Conservation (phyloP, 2,329 filamentous ascomycete genomes). For the Venturia pyrina region DNA sequence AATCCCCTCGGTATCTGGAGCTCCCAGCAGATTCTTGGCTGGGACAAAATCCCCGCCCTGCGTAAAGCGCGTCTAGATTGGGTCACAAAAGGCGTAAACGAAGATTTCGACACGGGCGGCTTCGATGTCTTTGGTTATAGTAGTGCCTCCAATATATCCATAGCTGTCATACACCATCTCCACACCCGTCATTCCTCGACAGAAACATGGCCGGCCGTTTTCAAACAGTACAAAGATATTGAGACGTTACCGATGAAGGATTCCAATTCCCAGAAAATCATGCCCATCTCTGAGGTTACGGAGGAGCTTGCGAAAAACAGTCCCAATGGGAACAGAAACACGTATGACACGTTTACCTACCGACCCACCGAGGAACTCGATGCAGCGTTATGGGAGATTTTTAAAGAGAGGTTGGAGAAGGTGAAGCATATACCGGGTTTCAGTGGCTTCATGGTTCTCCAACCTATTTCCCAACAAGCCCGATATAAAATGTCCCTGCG, state of each 20-base stretch:
- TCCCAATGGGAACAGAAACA: not conserved
- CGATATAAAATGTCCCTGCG: not conserved
- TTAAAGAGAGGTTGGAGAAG: not conserved
- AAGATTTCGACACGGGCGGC: slow-evolving; percentile 1
- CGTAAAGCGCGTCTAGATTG: not conserved
- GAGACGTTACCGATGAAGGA: not conserved
- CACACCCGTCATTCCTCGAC: not conserved
- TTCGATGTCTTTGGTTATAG: not conserved
- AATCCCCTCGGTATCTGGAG: slow-evolving; percentile 1
- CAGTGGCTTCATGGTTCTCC: not conserved
- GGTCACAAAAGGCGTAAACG: not conserved
- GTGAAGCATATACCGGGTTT: not conserved
- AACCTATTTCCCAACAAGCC: not conserved
- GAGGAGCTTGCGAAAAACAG: not conserved
- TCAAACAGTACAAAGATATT: not conserved
- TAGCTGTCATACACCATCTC: not conserved
- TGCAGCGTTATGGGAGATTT: not conserved
- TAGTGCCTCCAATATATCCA: not conserved
- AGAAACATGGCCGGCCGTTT: slow-evolving; percentile 4
- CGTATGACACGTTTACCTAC: slow-evolving; percentile 2
- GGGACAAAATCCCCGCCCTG: slow-evolving; percentile 1
- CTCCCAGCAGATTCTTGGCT: not conserved
- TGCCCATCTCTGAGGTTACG: not conserved
- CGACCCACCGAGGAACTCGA: slow-evolving; percentile 1
- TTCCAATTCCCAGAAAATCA: not conserved